Conservation (phyloP, 1,284 basidiomycete genomes). For the Pulveroboletus sp. region DNA sequence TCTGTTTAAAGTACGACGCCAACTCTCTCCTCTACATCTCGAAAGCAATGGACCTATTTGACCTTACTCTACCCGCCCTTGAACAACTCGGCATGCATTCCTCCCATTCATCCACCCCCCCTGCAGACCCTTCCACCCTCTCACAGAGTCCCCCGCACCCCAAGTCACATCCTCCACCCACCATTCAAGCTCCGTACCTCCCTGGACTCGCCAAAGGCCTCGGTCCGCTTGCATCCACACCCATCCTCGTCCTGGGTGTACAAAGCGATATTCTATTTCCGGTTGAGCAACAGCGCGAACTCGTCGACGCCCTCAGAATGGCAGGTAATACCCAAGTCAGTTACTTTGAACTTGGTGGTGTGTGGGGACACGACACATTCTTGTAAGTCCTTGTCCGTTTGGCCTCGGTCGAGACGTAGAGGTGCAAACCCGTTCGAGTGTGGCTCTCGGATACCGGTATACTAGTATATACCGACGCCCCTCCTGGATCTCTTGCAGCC, state of each 20-base stretch:
- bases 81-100: slow-evolving; percentile 55
- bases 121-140: slow-evolving; percentile 21
- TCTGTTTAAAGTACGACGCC: slow-evolving; percentile 98
- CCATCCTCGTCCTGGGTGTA: slow-evolving; percentile 88
- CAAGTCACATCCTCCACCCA: slow-evolving; percentile 66
- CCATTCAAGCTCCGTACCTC: slow-evolving; percentile 72
- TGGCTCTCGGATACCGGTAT: background rate
- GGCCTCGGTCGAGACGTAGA: background rate
- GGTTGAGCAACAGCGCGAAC: slow-evolving; percentile 94
- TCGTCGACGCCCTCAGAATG: slow-evolving; percentile 89
- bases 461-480: slow-evolving; percentile 8
- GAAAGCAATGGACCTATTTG: slow-evolving; percentile 99
- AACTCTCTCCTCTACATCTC: slow-evolving; percentile 98
- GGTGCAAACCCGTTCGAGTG: background rate
- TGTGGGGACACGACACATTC: slow-evolving; percentile 98
- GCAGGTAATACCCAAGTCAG: slow-evolving; percentile 85
- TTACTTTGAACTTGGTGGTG: slow-evolving; percentile 96
- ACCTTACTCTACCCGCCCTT: slow-evolving; percentile 85
- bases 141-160: slow-evolving; percentile 50
- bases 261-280: slow-evolving; percentile 97
- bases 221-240: slow-evolving; percentile 70
- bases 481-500: background rate
- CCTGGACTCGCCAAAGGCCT: slow-evolving; percentile 84
- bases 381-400: slow-evolving; percentile 44
- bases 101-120: slow-evolving; percentile 28